Evolutionary conservation across 2,329 filamentous ascomycete species (phyloP).

Genomic region (Fusarium pseudonygamai): DNA sequence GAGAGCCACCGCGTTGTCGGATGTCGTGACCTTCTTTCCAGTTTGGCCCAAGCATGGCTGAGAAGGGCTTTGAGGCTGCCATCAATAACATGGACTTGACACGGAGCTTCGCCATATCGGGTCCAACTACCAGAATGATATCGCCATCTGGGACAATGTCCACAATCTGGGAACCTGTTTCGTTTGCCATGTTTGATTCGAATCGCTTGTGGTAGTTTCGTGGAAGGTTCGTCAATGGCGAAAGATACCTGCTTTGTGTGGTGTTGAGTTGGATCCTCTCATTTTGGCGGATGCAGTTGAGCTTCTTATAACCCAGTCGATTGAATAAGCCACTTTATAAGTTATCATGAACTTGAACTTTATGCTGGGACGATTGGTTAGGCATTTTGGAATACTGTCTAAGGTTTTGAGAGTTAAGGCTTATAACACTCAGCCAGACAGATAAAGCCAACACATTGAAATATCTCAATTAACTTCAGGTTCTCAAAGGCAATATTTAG

Average conservation of each 20-base stretch:
- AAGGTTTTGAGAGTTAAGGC: neutral
- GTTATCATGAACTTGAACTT: accelerated
- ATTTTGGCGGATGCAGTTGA: neutral
- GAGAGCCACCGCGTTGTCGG: accelerated
- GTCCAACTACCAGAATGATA: neutral
- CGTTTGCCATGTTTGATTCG: neutral
- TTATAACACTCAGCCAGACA: neutral
- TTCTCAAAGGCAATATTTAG: no score
- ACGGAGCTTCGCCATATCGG: neutral
- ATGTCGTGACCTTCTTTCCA: neutral
- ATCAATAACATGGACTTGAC: neutral
- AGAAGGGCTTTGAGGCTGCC: neutral
- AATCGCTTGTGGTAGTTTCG: neutral
- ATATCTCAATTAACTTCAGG: no score
- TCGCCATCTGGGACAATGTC: neutral
- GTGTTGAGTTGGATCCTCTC: neutral
- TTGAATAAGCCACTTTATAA: neutral
- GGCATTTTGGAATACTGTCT: neutral
- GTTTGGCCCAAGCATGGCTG: accelerated
- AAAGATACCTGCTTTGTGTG: accelerated
- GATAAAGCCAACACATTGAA: neutral
- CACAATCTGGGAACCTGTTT: accelerated
- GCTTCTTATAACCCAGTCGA: neutral
- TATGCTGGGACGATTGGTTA: neutral
- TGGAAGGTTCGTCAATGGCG: neutral